Base-by-base conservation (phyloP, 106 monocot genomes). In the Dactylorhiza incarnata region DNA sequence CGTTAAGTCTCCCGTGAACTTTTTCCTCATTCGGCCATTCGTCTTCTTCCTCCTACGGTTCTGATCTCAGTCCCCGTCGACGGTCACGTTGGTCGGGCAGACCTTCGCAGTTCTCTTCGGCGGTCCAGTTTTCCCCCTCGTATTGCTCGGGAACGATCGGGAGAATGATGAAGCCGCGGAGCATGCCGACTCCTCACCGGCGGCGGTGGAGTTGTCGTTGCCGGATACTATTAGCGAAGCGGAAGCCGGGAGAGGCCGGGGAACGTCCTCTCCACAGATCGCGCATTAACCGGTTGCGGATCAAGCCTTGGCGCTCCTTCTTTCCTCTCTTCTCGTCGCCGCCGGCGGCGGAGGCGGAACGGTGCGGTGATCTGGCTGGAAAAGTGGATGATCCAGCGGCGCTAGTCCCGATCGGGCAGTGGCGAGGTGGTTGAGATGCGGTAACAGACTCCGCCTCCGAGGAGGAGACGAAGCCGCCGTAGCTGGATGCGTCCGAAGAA, bases 381-480 rank as follows among this genome's bases (percentile, higher is more conserved):
- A 48, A 17, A 45, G 72, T 4, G 22, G 50, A 65, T 9, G 4
- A 11, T 23, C 22, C 9, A 10, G 68, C 15, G 22, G 17, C 61
- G 63, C 24, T 22, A 44, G 73, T 72, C 45, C 82, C 82, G 74
- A 84, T 78, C 14, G 80, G 76, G 45, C 51, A 58, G 7, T 76
- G 75, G 50, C 84, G 79, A 54, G 46, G 24, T 12, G 46, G 17
- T n/a, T n/a, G n/a, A n/a, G n/a, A n/a, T 6, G 14, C 25, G 0
- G 51, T 1, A n/a, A 49, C 83, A 4, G 90, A 85, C 69, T 93
- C 93, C 49, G 93, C 82, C 48, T 89, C 89, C 15, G 93, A 94
- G 24, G 93, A 94, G 12, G 93, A 94, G n/a, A n/a, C n/a, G 82
- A 88, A 94, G 7, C 90, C 87, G 17, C 93, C 87, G 84, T 83